Percentiles rank a stretch among this genome's conserved stretches.
phyloP scores from a whole-genome alignment of 208 protist genomes.

The Crithidia thermophila region DNA sequence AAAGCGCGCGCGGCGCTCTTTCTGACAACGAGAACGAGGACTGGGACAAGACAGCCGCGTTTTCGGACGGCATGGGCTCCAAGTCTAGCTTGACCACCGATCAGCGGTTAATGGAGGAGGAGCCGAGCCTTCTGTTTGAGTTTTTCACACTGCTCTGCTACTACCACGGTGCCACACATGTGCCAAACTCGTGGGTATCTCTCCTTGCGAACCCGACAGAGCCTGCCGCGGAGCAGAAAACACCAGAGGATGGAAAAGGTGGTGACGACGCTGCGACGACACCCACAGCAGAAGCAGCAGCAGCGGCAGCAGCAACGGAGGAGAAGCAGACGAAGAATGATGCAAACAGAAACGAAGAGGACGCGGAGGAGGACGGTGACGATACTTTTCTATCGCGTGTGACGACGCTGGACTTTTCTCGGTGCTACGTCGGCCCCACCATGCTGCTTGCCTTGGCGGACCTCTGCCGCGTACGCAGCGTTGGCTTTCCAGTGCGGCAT shows the following conservation, averaged over 20 bases:
- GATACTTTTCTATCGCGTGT: background rate
- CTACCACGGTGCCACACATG: conserved; percentile 22
- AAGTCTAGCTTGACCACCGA: background rate
- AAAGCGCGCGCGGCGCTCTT: background rate
- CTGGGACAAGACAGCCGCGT: conserved; percentile 8
- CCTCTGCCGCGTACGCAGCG: conserved; percentile 35
- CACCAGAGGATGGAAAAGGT: no score
- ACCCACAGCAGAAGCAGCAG: no score
- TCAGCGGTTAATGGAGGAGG: background rate
- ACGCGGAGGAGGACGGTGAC: background rate
- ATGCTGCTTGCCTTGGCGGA: conserved; percentile 41
- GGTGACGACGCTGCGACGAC: no score
- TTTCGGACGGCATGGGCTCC: background rate
- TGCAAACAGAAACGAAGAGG: background rate
- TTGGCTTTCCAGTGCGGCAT: background rate
- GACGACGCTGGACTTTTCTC: conserved; percentile 30
- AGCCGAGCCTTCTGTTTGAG: conserved; percentile 9
- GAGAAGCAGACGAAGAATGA: no score
- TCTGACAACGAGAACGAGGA: background rate
- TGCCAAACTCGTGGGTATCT: conserved; percentile 18
- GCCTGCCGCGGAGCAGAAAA: no score
- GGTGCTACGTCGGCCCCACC: conserved; percentile 31
- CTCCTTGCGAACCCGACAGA: background rate
- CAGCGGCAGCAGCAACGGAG: background rate
- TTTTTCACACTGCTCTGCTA: conserved; percentile 25